A percentile compares a stretch with the other conserved stretches of the same genome.
Evolutionary conservation across 352 stramenopile genomes (phyloP).

Genomic region (Globisporangium polare): DNA sequence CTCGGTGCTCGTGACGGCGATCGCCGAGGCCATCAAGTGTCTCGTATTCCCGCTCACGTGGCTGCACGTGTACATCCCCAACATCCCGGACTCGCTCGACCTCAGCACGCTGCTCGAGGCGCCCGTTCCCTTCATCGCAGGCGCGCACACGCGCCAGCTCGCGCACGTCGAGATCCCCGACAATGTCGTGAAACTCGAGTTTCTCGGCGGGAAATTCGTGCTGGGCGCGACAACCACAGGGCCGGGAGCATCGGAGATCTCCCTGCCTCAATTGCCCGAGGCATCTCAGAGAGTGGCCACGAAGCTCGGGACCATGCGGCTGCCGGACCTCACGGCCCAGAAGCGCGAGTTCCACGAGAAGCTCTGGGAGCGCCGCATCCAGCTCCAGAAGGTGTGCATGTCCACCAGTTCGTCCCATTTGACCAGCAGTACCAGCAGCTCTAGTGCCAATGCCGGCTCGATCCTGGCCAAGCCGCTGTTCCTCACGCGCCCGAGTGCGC

Average conservation of each 20-base stretch:
- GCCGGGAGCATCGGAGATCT: not conserved
- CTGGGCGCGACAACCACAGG: not conserved
- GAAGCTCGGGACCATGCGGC: slow-evolving; percentile 17
- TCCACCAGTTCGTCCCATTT: slow-evolving; percentile 1
- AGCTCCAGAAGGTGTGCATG: slow-evolving; percentile 45
- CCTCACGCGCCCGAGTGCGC: slow-evolving; percentile 17
- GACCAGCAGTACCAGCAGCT: not conserved
- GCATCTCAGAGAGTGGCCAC: slow-evolving; percentile 11
- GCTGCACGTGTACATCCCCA: slow-evolving; percentile 54
- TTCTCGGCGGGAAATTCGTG: slow-evolving; percentile 25
- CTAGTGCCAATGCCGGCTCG: not conserved
- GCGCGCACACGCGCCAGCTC: slow-evolving; percentile 33
- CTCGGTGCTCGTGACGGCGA: slow-evolving; percentile 35
- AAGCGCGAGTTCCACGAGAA: slow-evolving; percentile 40
- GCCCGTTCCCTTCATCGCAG: slow-evolving; percentile 47
- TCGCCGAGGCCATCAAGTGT: slow-evolving; percentile 40
- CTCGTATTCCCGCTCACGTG: slow-evolving; percentile 46
- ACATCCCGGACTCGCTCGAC: slow-evolving; percentile 44
- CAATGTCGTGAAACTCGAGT: slow-evolving; percentile 42
- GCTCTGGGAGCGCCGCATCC: slow-evolving; percentile 42
- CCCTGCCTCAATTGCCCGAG: slow-evolving; percentile 15
- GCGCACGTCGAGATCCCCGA: slow-evolving; percentile 24
- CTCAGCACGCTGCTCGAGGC: slow-evolving; percentile 48
- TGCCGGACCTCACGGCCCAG: slow-evolving; percentile 24
- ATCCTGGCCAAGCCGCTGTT: slow-evolving; percentile 15